Percentiles rank a stretch among this genome's conserved stretches.
Conservation (phyloP, 768 basidiomycete genomes). For the Dictyophora rubrovolvata region DNA sequence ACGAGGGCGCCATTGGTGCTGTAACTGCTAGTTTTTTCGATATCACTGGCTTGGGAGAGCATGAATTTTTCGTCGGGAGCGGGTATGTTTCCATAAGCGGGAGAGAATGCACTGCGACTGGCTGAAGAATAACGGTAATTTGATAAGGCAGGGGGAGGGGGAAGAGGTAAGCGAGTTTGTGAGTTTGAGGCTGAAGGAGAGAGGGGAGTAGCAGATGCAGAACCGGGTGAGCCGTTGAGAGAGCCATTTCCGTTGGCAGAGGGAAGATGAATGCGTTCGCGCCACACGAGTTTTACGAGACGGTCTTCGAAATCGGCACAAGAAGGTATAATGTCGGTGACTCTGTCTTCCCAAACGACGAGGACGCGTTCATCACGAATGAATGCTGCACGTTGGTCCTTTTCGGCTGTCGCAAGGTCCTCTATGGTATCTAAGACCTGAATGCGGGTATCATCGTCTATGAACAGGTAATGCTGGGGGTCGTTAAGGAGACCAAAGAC, state of each 20-base stretch:
- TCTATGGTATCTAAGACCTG: slow-evolving; percentile 76
- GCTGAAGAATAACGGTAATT: background rate
- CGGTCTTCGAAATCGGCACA: slow-evolving; percentile 45
- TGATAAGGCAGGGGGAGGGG: slow-evolving; percentile 16
- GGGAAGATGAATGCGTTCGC: slow-evolving; percentile 19
- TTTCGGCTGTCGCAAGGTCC: slow-evolving; percentile 52
- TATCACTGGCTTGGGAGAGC: background rate
- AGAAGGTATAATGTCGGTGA: slow-evolving; percentile 61
- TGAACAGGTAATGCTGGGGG: slow-evolving; percentile 26
- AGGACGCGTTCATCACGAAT: slow-evolving; percentile 78
- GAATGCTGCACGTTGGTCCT: slow-evolving; percentile 57
- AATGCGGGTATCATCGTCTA: slow-evolving; percentile 56
- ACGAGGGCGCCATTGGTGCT: slow-evolving; percentile 22
- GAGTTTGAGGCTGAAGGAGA: background rate
- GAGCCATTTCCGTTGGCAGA: background rate
- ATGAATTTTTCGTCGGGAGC: background rate
- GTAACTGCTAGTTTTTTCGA: background rate
- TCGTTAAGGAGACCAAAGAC: slow-evolving; percentile 38
- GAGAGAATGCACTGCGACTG: background rate
- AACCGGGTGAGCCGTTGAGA: background rate
- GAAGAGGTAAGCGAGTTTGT: background rate
- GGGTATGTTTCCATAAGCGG: background rate
- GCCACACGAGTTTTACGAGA: slow-evolving; percentile 49
- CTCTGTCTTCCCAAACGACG: slow-evolving; percentile 74
- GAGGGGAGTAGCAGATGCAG: background rate